Conservation (phyloP, 768 basidiomycete species). For the Hygrophorus russula region DNA sequence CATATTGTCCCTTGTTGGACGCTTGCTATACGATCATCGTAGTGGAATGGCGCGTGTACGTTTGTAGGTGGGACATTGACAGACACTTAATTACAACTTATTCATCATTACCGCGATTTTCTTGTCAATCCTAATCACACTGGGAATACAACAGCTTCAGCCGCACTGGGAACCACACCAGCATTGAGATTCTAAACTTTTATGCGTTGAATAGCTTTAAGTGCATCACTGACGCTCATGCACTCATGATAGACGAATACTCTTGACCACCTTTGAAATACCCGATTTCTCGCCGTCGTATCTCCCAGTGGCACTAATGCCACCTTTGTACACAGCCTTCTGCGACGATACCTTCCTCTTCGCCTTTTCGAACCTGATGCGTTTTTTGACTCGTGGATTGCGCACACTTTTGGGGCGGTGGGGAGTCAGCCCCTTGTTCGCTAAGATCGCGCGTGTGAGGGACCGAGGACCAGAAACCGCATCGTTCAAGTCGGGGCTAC, state of each 20-base stretch:
- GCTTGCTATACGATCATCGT: too few species aligned
- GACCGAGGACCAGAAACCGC: constrained; percentile 64
- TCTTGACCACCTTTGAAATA: constrained; percentile 86
- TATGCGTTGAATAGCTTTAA: too few species aligned
- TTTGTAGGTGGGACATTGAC: too few species aligned
- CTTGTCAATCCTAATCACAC: too few species aligned
- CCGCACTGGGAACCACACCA: too few species aligned
- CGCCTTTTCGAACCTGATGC: constrained; percentile 86
- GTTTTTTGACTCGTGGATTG: constrained; percentile 97
- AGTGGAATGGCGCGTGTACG: too few species aligned
- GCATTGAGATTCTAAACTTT: too few species aligned
- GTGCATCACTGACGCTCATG: background rate
- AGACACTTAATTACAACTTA: too few species aligned
- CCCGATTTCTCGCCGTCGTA: constrained; percentile 92
- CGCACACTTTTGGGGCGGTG: constrained; percentile 80
- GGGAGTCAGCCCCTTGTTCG: constrained; percentile 92
- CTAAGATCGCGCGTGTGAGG: constrained; percentile 82
- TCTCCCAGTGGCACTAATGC: constrained; percentile 50
- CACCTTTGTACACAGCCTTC: constrained; percentile 89
- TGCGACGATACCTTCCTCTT: constrained; percentile 87
- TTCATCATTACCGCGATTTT: too few species aligned
- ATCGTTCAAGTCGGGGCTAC: constrained; percentile 20
- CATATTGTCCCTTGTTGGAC: too few species aligned
- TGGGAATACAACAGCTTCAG: too few species aligned
- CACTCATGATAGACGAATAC: constrained; percentile 50